Conservation (phyloP, 2,329 filamentous ascomycete genomes). For the Alternaria postmessia region DNA sequence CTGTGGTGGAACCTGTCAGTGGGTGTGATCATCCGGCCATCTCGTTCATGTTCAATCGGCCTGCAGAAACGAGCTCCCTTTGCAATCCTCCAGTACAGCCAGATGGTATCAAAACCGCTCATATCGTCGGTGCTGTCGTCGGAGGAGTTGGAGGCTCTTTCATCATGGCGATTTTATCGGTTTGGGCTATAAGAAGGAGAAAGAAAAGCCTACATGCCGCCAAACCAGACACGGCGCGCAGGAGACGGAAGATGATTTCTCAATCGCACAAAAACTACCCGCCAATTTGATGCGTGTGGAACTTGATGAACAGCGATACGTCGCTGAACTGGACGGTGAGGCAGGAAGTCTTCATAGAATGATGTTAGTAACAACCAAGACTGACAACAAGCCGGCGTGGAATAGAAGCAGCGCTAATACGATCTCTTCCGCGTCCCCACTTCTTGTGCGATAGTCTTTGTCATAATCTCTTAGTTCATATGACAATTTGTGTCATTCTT, state of each 20-base stretch:
- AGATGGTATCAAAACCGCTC: not conserved
- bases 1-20: not conserved
- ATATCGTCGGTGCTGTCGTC: not conserved
- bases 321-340: not conserved
- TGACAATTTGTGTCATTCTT: too few relatives aligned
- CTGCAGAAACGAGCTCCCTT: not conserved
- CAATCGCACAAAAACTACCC: not conserved
- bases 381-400: too few relatives aligned
- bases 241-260: not conserved
- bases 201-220: not conserved
- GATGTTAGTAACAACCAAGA: too few relatives aligned
- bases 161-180: not conserved
- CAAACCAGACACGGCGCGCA: not conserved
- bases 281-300: not conserved
- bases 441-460: too few relatives aligned
- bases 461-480: rapidly evolving
- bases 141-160: not conserved
- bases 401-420: too few relatives aligned
- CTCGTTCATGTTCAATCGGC: not conserved
- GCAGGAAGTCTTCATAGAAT: too few relatives aligned
- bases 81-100: not conserved
- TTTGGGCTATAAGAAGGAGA: not conserved
- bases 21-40: not conserved
- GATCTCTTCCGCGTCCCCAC: too few relatives aligned
- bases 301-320: not conserved